phyloP scores from a whole-genome alignment of 805 yeast species.

The Barnettozyma pratensis region DNA sequence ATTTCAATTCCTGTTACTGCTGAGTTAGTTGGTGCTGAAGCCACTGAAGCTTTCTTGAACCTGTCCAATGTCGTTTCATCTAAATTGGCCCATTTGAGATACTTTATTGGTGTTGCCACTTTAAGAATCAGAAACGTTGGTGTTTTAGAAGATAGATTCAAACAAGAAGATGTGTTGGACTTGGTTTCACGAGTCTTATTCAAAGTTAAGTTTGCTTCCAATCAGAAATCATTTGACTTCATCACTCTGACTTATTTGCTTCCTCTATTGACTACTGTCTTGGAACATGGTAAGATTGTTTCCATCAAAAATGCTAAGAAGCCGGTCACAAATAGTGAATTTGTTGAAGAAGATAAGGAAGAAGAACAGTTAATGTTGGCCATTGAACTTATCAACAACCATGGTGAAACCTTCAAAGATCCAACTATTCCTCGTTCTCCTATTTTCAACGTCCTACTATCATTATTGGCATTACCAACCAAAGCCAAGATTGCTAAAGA shows the following conservation, averaged over 20 bases:
- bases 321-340: conserved; percentile 54
- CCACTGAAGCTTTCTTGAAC: conserved; percentile 46
- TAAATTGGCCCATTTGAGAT: conserved; percentile 46
- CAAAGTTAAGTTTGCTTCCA: conserved; percentile 67
- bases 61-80: conserved; percentile 48
- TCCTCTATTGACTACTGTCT: conserved; percentile 66
- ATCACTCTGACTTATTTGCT: conserved; percentile 65
- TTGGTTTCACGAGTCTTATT: conserved; percentile 65
- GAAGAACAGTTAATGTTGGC: conserved; percentile 82
- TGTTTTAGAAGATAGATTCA: conserved; percentile 39
- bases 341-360: conserved; percentile 76
- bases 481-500: conserved; percentile 82
- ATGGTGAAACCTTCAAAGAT: conserved; percentile 64
- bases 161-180: conserved; percentile 48
- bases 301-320: conserved; percentile 50
- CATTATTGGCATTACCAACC: conserved; percentile 66
- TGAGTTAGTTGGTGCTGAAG: conserved; percentile 37
- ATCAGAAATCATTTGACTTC: conserved; percentile 65
- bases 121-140: conserved; percentile 50
- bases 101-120: conserved; percentile 63
- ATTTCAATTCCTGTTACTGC: conserved; percentile 30
- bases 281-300: conserved; percentile 58
- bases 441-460: conserved; percentile 56
- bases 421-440: conserved; percentile 62
- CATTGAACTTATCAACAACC: conserved; percentile 65